Base-by-base conservation (phyloP, 2,329 filamentous ascomycete genomes). In the Boeremia exigua region DNA sequence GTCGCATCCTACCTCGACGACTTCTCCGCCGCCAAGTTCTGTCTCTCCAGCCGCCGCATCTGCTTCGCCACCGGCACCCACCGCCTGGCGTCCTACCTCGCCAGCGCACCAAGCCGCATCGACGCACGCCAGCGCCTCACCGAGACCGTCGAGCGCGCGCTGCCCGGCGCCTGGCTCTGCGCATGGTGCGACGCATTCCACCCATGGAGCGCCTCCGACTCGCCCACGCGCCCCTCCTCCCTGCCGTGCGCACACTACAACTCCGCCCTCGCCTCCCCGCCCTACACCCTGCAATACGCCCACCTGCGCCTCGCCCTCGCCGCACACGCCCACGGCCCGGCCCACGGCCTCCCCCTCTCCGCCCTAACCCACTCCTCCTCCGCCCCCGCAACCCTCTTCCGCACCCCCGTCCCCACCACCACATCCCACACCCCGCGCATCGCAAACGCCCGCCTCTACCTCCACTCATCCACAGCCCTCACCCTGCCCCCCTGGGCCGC, bases 141-240 rank as follows among this genome's bases (percentile, higher is more conserved):
- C 45, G 55, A 50, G 1, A 64, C 72, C 6, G 62, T 74, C 12
- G 71, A 74, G 48, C 67, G 70, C 8, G 70, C 71, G 1, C 71
- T 74, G 36, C 69, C 70, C 1, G 62, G 61, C 1, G 61, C 69
- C 47, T 74, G 69, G 69, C 72, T 67, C 60, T 74, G 71, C 52
- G 66, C 68, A 2, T 74, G 69, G 70, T 74, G 71, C 57, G 69
- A 72, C 33, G 62, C 46, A 27, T 74, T 74, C 56, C 71, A 74
- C 28, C 8, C 37, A 0, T 69, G 64, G 64, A 32, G 54, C 11
- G 45, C 58, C 59, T 15, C 70, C 60, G 45, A 23, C 42, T 23
- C 58, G 59, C 14, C 50, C 29, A 12, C 56, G 48, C 19, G 47
- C 59, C 12, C 54, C 34, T 15, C 49, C 50, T 19, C 48, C 63